Base-by-base conservation (phyloP, 1,284 basidiomycete genomes). In the Pterulicium gracile region DNA sequence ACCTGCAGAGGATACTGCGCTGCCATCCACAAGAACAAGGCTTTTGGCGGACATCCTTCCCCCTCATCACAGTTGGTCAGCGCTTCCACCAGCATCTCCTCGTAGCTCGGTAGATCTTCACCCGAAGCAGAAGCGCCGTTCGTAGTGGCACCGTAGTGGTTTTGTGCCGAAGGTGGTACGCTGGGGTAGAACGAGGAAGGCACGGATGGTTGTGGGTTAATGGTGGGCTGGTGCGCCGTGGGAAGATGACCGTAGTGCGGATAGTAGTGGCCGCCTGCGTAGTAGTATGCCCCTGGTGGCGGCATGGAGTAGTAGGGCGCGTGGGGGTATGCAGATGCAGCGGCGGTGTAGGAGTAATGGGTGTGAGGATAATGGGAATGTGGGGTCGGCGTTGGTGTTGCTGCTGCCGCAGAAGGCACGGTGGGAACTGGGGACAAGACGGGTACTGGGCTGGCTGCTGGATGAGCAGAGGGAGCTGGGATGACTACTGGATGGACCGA, bases 41-140 rank as follows among this genome's bases (percentile, higher is more conserved):
- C 78, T 56, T 87, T 89, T n/a, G 86, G 86, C 4, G 79, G 79
- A 43, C 74, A 74, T 13, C 87, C 87, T 41, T 87, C 81, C 3
- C 75, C 67, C 48, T 86, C 81, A 7, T 61, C 67, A 41, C 73
- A 69, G 47, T 79, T 81, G 20, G 65, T 58, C 18, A 89, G 64
- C 0, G 85, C 85, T 56, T 86, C 81, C 4, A 82, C 84, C 24
- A 89, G 83, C 87, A 89, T 89, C 52, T 88, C 85, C 55, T 89
- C 86, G 50, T 89, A 89, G 51, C 81, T 85, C 7, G 87, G 87
- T 34, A 89, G 65, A 55, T 86, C 84, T 34, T 86, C 83, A 0
- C 63, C 54, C 18, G 59, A 59, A 40, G 52, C 55, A 13, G 51
- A 55, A 17, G 7, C 7, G 4, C 5, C 15, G 19, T 17, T 39